These are phyloP conservation scores for Coniferiporia sulphurascens DNA, from an alignment of 1,284 basidiomycete genomes.

Conservation along the genomic window DNA sequence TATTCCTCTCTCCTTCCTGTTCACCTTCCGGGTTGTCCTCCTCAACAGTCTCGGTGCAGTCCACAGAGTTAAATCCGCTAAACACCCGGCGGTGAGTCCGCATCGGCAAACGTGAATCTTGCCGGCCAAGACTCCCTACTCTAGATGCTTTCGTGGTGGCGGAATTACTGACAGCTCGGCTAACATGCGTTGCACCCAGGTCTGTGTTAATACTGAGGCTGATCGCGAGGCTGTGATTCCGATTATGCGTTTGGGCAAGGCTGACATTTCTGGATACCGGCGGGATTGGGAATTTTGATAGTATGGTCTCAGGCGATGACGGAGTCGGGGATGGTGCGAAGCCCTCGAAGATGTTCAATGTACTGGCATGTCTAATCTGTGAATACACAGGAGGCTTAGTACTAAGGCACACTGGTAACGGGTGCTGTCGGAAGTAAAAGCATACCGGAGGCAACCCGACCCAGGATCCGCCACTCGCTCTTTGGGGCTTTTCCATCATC, in stretches of 20 bases:
- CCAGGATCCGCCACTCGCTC: background rate
- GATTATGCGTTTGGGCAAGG: background rate
- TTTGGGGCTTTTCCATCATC: background rate
- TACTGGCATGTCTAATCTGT: slow-evolving; percentile 6
- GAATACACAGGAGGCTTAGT: background rate
- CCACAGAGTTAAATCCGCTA: background rate
- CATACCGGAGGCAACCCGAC: slow-evolving; percentile 4
- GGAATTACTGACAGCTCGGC: background rate
- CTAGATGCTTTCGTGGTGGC: background rate
- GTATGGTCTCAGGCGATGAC: background rate
- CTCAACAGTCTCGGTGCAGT: background rate
- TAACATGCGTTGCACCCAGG: background rate
- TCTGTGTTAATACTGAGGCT: slow-evolving; percentile 14
- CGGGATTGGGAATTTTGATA: background rate
- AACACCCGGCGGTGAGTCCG: background rate
- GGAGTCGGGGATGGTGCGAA: background rate
- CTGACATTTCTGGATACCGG: background rate
- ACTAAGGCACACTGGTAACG: background rate
- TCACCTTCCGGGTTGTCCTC: background rate
- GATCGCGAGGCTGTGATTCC: slow-evolving; percentile 3
- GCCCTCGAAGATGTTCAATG: background rate
- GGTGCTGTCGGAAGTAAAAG: background rate
- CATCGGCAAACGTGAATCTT: background rate
- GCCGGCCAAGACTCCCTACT: background rate
- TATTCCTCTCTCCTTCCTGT: background rate